Percentiles rank a stretch among this genome's conserved stretches.
These are phyloP conservation scores for Puccinia sorghi DNA, from an alignment of 1,284 basidiomycete species.

Conservation along the genomic window DNA sequence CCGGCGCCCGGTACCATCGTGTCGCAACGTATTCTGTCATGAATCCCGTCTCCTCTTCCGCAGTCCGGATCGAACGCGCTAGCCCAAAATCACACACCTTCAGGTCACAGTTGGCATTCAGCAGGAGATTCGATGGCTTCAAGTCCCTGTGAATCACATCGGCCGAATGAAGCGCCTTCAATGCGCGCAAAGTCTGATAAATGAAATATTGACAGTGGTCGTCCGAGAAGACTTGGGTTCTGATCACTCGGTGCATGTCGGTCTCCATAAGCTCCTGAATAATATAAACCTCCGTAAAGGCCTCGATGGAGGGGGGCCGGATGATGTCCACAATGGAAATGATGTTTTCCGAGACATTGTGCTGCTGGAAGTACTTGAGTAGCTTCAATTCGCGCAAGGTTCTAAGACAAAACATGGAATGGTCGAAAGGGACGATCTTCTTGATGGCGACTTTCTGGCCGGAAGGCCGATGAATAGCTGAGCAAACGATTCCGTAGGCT, in stretches of 20 bases:
- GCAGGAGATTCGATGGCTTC: slow-evolving; percentile 90
- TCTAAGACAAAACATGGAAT: slow-evolving; percentile 81
- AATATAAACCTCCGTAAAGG: slow-evolving; percentile 91
- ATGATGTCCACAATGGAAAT: slow-evolving; percentile 90
- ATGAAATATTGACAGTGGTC: slow-evolving; percentile 68
- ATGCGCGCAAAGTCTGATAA: slow-evolving; percentile 82
- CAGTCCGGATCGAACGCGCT: slow-evolving; percentile 64
- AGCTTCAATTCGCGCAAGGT: slow-evolving; percentile 80
- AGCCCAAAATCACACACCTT: slow-evolving; percentile 95
- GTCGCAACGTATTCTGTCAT: slow-evolving; percentile 96
- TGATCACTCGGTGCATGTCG: slow-evolving; percentile 75
- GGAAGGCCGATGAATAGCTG: slow-evolving; percentile 58
- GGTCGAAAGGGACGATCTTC: slow-evolving; percentile 77
- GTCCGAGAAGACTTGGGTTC: slow-evolving; percentile 74
- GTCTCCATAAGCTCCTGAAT: slow-evolving; percentile 81
- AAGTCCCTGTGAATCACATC: slow-evolving; percentile 93
- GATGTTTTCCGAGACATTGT: slow-evolving; percentile 65
- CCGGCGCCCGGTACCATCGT: slow-evolving; percentile 92
- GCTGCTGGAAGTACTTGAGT: slow-evolving; percentile 62
- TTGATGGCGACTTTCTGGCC: slow-evolving; percentile 61
- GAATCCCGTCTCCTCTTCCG: slow-evolving; percentile 69
- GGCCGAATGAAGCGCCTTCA: slow-evolving; percentile 91
- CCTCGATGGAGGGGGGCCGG: slow-evolving; percentile 81
- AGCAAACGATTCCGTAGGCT: slow-evolving; percentile 61
- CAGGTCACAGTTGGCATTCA: slow-evolving; percentile 94